Percentiles rank a stretch among this genome's conserved stretches.
These are phyloP conservation scores for Fusarium continuum DNA, from an alignment of 2,329 filamentous ascomycete species.

Conservation along the genomic window DNA sequence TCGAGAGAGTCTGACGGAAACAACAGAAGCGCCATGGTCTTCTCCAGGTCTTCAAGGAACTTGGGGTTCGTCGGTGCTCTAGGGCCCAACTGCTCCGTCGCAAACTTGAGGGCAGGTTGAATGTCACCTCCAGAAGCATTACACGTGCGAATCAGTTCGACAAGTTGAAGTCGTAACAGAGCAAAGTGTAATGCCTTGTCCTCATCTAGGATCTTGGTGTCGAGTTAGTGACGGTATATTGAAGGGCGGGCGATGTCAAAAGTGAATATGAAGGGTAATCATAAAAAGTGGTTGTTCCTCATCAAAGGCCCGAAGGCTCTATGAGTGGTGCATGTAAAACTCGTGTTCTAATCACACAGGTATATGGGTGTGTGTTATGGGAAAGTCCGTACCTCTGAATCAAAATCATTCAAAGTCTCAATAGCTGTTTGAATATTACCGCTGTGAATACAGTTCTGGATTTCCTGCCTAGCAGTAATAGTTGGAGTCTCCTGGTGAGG, in stretches of 20 bases:
- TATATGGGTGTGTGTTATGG: slow-evolving; percentile 49
- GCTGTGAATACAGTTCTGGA: slow-evolving; percentile 83
- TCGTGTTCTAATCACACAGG: slow-evolving; percentile 85
- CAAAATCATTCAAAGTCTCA: slow-evolving; percentile 85
- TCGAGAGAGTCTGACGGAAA: slow-evolving; percentile 84
- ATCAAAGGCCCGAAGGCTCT: slow-evolving; percentile 88
- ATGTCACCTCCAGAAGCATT: slow-evolving; percentile 77
- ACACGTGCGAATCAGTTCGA: slow-evolving; percentile 88
- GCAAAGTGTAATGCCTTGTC: slow-evolving; percentile 88
- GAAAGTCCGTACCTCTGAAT: slow-evolving; percentile 80
- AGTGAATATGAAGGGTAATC: slow-evolving; percentile 38
- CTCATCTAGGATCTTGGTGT: slow-evolving; percentile 81
- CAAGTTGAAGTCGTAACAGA: slow-evolving; percentile 86
- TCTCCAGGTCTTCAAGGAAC: slow-evolving; percentile 87
- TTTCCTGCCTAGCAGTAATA: slow-evolving; percentile 81
- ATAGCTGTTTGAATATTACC: slow-evolving; percentile 90
- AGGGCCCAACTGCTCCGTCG: slow-evolving; percentile 85
- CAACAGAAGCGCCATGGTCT: slow-evolving; percentile 91
- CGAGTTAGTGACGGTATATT: slow-evolving; percentile 15
- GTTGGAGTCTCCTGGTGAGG: slow-evolving; percentile 76
- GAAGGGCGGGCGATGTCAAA: background rate
- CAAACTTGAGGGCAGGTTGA: slow-evolving; percentile 82
- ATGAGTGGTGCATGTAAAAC: slow-evolving; percentile 99
- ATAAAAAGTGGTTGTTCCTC: slow-evolving; percentile 77
- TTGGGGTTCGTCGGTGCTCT: slow-evolving; percentile 82